Conservation (phyloP, 1,284 basidiomycete species). For the Laetiporus sulphureus region DNA sequence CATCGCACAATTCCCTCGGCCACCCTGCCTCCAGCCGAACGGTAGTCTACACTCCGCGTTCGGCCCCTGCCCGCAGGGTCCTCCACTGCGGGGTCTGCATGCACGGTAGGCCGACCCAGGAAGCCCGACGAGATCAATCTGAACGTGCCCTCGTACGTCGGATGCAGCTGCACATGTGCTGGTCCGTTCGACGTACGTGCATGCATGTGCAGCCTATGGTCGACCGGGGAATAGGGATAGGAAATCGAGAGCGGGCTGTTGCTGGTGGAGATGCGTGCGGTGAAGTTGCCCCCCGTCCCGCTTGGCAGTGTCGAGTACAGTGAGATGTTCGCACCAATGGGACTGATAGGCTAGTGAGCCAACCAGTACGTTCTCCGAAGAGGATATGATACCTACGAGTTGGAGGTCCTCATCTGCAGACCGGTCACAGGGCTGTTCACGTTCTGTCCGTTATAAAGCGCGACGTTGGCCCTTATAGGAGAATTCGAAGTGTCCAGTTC, state of each 20-base stretch:
- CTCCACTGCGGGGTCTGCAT: conserved; percentile 18
- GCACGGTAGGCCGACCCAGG: conserved; percentile 15
- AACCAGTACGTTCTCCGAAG: neutral
- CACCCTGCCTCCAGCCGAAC: conserved; percentile 1
- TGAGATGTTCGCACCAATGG: conserved; percentile 23
- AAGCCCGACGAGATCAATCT: conserved; percentile 21
- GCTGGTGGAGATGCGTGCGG: conserved; percentile 18
- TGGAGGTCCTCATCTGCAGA: conserved; percentile 25
- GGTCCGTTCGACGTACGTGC: conserved; percentile 27
- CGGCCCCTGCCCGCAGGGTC: conserved; percentile 36
- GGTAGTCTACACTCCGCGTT: conserved; percentile 19
- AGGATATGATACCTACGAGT: conserved; percentile 27
- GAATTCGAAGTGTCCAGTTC: conserved; percentile 30
- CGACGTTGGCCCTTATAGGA: conserved; percentile 29
- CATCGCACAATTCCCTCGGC: conserved; percentile 12
- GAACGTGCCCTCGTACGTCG: conserved; percentile 39
- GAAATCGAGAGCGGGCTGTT: conserved; percentile 26
- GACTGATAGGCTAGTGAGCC: conserved; percentile 15
- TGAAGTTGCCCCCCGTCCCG: conserved; percentile 25
- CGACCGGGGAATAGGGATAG: conserved; percentile 30
- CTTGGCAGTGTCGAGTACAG: conserved; percentile 20
- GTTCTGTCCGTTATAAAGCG: conserved; percentile 24
- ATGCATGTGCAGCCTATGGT: conserved; percentile 28
- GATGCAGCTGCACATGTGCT: conserved; percentile 27
- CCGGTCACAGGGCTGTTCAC: conserved; percentile 15